Evolutionary conservation across 2,329 filamentous ascomycete genomes (phyloP).

Genomic region (Lithohypha guttulata): DNA sequence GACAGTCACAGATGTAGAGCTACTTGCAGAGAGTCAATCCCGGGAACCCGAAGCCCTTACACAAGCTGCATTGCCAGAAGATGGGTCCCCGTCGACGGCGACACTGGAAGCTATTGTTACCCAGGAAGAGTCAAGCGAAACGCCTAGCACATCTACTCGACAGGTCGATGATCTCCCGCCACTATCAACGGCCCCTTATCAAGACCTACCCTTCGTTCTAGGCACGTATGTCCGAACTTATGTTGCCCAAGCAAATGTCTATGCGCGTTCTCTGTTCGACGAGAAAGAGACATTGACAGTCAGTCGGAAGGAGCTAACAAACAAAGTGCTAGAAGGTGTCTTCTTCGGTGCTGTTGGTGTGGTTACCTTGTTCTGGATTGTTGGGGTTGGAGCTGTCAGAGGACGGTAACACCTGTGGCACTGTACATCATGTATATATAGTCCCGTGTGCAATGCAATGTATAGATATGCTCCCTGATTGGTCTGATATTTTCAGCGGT

Average conservation of each 20-base stretch:
- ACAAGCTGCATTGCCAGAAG: neutral
- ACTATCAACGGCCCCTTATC: conserved; percentile 1
- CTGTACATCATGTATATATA: neutral
- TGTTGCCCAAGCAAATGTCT: conserved; percentile 38
- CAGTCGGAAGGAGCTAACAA: conserved; percentile 58
- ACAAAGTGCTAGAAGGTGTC: conserved; percentile 58
- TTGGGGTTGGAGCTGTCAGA: conserved; percentile 1
- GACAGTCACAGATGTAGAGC: neutral
- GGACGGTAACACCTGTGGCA: neutral
- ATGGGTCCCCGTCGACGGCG: neutral
- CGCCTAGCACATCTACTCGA: neutral
- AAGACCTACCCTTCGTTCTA: conserved; percentile 16
- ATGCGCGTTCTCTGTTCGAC: conserved; percentile 51
- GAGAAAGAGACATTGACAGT: conserved; percentile 49
- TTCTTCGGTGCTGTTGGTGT: conserved; percentile 48
- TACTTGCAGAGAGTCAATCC: neutral
- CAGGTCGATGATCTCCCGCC: conserved; percentile 8
- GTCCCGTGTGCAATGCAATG: too few species aligned
- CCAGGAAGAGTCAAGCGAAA: neutral
- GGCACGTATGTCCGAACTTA: conserved; percentile 23
- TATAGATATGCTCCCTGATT: too few species aligned
- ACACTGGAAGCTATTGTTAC: conserved; percentile 10
- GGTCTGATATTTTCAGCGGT: too few species aligned
- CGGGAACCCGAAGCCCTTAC: neutral
- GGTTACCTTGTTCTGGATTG: conserved; percentile 1